Base-by-base conservation (phyloP, 768 basidiomycete genomes). In the Kwoniella europaea region DNA sequence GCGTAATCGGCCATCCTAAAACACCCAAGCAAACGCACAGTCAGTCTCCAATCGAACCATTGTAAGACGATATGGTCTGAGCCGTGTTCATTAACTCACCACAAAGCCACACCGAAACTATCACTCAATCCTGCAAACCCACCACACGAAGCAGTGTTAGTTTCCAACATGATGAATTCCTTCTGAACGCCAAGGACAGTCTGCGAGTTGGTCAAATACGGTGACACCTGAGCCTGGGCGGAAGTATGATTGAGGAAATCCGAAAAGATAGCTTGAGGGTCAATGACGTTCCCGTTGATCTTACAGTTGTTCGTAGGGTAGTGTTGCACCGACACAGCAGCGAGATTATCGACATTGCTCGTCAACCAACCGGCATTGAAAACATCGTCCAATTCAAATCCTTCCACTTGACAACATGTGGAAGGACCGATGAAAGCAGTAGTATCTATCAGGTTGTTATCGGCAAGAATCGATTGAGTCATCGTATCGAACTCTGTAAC, bases 121-220 rank as follows among this genome's bases (percentile, higher is more conserved):
- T 92, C 87, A 85, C 89, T 80, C 82, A 90, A 85, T 63, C 86
- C 85, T 13, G 83, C 79, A 76, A 86, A 88, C 18, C 86, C 87
- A 71, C 85, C 86, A 78, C 87, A 88, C 59, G 84, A 86, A 2
- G 86, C 86, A 0, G 90, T 86, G 64, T 91, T 91, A 13, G 89
- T 90, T 82, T 91, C 90, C 72, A 91, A 86, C 89, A 91, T 90
- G 63, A 90, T 74, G 43, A 90, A 81, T 20, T 86, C 86, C 67
- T 82, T 83, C n/a, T 82, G 79, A 22, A 74, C 72, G 0, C 78
- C 79, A 71, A 84, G 82, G 1, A 86, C 87, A 24, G 84, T 78
- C n/a, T 72, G 72, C 1, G 87, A 85, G 0, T 88, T 86, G 62
- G 85, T 84, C 15, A 87, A 74, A 80, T 91, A 93, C 5, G 85